A percentile compares a stretch with the other conserved stretches of the same genome.
These are phyloP conservation scores for Zalerion maritima DNA, from an alignment of 495 filamentous ascomycete species.

Conservation along the genomic window DNA sequence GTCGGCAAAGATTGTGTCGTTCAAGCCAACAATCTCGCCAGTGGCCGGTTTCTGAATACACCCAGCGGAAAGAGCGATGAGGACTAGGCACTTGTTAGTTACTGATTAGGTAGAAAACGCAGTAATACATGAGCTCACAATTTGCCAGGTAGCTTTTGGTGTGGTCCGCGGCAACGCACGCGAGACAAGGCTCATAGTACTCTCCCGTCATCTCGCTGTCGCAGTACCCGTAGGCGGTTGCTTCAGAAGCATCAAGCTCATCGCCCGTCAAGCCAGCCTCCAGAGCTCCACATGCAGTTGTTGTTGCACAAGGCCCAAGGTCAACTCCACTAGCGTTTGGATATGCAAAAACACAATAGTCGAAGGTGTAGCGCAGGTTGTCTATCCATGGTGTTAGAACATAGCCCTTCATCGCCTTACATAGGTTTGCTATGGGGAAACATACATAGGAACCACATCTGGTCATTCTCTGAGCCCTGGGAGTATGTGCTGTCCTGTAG, in stretches of 20 bases:
- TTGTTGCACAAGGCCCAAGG: conserved; percentile 27
- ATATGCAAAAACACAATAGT: conserved; percentile 30
- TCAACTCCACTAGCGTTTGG: conserved; percentile 25
- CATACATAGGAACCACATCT: conserved; percentile 39
- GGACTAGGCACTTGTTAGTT: conserved; percentile 17
- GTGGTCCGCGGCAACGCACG: conserved; percentile 24
- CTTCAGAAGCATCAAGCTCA: conserved; percentile 15
- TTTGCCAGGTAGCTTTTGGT: conserved; percentile 25
- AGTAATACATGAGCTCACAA: conserved; percentile 11
- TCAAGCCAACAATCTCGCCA: conserved; percentile 26
- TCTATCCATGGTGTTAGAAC: conserved; percentile 19
- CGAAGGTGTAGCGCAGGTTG: conserved; percentile 29
- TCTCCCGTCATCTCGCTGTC: conserved; percentile 13
- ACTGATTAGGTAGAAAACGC: background rate
- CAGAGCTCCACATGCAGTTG: conserved; percentile 25
- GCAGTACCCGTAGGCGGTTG: conserved; percentile 26
- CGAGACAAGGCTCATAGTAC: conserved; percentile 17
- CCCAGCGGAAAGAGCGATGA: conserved; percentile 31
- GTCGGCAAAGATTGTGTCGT: conserved; percentile 31
- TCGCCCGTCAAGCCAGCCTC: conserved; percentile 15
- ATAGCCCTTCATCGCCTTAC: background rate
- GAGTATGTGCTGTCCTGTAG: conserved; percentile 33
- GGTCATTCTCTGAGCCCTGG: conserved; percentile 29
- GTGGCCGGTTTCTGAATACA: conserved; percentile 30
- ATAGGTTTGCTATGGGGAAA: background rate